phyloP scores from a whole-genome alignment of 768 basidiomycete species.

The Heimioporus sp. region DNA sequence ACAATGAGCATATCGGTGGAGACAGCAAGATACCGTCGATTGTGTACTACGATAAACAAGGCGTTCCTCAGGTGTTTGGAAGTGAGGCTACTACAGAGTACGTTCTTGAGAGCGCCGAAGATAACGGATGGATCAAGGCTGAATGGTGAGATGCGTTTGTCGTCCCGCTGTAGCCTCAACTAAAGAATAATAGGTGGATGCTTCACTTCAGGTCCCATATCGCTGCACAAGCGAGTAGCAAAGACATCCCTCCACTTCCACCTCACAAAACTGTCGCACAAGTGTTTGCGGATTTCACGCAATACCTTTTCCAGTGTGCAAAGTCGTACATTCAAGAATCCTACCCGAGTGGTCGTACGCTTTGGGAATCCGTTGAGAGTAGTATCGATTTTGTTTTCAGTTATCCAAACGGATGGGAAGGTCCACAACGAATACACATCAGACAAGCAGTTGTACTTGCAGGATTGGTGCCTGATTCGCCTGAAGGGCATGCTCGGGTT shows the following conservation, averaged over 20 bases:
- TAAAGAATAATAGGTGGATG: too few species aligned
- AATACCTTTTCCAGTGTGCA: slow-evolving; percentile 44
- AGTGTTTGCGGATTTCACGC: slow-evolving; percentile 48
- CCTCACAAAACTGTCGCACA: slow-evolving; percentile 39
- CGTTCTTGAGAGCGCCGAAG: slow-evolving; percentile 38
- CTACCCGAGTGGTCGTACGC: slow-evolving; percentile 40
- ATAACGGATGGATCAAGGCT: slow-evolving; percentile 29
- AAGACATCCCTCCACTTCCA: slow-evolving; percentile 44
- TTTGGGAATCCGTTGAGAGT: slow-evolving; percentile 41
- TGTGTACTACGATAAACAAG: slow-evolving; percentile 43
- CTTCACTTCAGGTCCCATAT: too few species aligned
- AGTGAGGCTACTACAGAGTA: slow-evolving; percentile 43
- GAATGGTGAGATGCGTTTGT: too few species aligned
- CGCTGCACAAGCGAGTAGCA: slow-evolving; percentile 5
- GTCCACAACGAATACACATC: slow-evolving; percentile 42
- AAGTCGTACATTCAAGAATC: slow-evolving; percentile 44
- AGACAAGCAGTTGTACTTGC: slow-evolving; percentile 43
- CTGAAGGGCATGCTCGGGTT: slow-evolving; percentile 36
- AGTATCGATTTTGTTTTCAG: slow-evolving; percentile 46
- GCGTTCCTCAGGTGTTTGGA: slow-evolving; percentile 41
- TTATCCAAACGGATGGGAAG: slow-evolving; percentile 50
- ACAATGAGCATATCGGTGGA: slow-evolving; percentile 43
- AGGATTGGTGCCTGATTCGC: slow-evolving; percentile 36
- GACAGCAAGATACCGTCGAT: slow-evolving; percentile 52
- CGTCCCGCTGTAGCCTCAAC: too few species aligned